phyloP scores from a whole-genome alignment of 345 rosid genomes.

The Raphanus sativus region DNA sequence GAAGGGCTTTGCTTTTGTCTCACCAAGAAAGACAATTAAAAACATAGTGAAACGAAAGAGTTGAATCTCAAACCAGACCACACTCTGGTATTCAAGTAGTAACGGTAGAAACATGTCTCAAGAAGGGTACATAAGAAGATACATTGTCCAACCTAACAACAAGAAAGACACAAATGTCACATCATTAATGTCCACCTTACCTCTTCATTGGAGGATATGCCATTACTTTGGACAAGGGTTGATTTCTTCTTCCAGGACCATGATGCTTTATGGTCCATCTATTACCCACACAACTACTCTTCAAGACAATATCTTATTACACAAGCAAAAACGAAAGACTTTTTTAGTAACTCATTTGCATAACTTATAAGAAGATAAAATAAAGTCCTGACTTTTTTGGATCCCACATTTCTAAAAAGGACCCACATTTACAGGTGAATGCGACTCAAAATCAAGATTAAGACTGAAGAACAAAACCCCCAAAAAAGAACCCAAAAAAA shows the following conservation, averaged over 20 bases:
- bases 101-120: not conserved
- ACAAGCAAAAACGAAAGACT: not conserved
- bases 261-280: conserved; percentile 72
- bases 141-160: not conserved
- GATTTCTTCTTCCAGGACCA: conserved; percentile 93
- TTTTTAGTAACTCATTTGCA: not conserved
- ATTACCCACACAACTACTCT: conserved; percentile 18
- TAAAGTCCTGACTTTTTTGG: not conserved
- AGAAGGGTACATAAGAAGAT: not conserved
- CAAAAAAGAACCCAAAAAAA: not conserved
- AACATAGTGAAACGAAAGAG: not conserved
- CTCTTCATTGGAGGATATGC: conserved; percentile 45
- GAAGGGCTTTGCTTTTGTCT: not conserved
- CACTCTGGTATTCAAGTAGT: not conserved
- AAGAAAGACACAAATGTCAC: not conserved
- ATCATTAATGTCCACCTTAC: conserved; percentile 25
- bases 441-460: conserved; percentile 30
- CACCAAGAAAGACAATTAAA: not conserved
- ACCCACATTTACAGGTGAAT: conserved; percentile 25
- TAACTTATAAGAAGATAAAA: not conserved
- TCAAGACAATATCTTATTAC: conserved; percentile 2
- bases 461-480: conserved; percentile 6
- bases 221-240: conserved; percentile 33
- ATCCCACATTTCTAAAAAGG: conserved; percentile 20
- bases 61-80: conserved; percentile 2